Base-by-base conservation (phyloP, 768 basidiomycete species). In the Tulasnella sp. region DNA sequence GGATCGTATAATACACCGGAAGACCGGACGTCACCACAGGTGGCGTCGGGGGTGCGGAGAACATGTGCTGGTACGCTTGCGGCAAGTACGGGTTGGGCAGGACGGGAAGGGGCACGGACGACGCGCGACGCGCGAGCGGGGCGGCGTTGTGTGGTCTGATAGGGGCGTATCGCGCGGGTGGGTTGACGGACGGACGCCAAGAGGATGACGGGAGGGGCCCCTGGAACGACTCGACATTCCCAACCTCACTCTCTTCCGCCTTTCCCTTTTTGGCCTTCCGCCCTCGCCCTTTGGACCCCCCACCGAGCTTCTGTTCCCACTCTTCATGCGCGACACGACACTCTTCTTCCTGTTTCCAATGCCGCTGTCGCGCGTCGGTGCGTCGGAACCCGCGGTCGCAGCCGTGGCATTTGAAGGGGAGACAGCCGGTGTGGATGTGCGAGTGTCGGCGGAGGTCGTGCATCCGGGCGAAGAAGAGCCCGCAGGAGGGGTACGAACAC, bases 371-470 rank as follows among this genome's bases (percentile, higher is more conserved):
- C 6, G 19, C 39, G 14, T 53, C 52, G 3, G 52, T 29, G 3
- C 52, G 52, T 3, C 27, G 29, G 37, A 37, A 53, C 15, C 35
- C 52, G 21, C n/a, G 37, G 39, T 37, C 21, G 52, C 52, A 53
- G 9, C 34, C 14, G 36, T 36, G 23, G 36, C 52, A 53, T 11
- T n/a, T 53, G 21, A 37, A 53, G 2, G 52, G 52, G 6, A 41
- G 39, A 2, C 29, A 8, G 23, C 39, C 52, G 36, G 52, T 53
- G 36, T 53, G 52, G 12, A 40, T 53, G 52, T 36, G 29, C 23
- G 39, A 15, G 23, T 53, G 52, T 37, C 52, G 52, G 15, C 39
- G 52, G 37, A 36, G 52, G 21, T 53, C 52, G 37, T 53, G 52
- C 4, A 39, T 15, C n/a, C 52, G 34, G 7, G 52, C 52, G 23